A percentile compares a stretch with the other conserved stretches of the same genome.
phyloP scores from a whole-genome alignment of 306 rosid genomes.

The Nissolia schottii region DNA sequence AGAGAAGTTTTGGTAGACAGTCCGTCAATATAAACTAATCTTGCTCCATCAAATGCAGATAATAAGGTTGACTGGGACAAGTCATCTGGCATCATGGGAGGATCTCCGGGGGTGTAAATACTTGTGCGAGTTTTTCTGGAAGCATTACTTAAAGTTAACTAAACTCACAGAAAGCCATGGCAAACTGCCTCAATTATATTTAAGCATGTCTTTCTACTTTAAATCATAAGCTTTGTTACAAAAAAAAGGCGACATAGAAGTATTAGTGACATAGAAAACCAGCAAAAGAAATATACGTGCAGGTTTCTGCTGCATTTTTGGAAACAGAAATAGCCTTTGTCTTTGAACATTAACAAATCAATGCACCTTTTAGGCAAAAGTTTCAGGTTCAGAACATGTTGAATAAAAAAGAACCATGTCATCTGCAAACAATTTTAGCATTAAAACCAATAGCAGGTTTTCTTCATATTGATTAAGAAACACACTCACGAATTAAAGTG shows the following conservation, averaged over 20 bases:
- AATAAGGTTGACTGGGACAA: slow-evolving; percentile 48
- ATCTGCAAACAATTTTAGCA: neutral
- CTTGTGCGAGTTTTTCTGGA: slow-evolving; percentile 85
- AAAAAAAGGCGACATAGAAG: neutral
- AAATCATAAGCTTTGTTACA: neutral
- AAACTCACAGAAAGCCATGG: slow-evolving; percentile 17
- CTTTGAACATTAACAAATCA: slow-evolving; percentile 6
- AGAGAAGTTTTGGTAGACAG: slow-evolving; percentile 64
- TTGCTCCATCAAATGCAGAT: slow-evolving; percentile 73
- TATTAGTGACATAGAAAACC: no score
- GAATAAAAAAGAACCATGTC: neutral
- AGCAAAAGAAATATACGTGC: neutral
- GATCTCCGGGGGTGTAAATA: slow-evolving; percentile 80
- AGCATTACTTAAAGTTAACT: slow-evolving; percentile 18
- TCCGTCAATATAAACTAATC: slow-evolving; percentile 68
- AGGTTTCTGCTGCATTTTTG: neutral
- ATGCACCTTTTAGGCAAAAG: neutral
- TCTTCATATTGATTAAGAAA: slow-evolving; percentile 3
- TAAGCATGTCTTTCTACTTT: neutral
- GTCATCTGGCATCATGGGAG: slow-evolving; percentile 71
- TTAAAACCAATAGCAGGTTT: neutral
- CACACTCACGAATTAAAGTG: neutral
- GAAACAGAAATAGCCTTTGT: neutral
- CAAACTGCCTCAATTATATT: neutral
- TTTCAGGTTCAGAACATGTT: neutral